These are phyloP conservation scores for Podospora tetraspora DNA, from an alignment of 495 filamentous ascomycete genomes.

Conservation along the genomic window DNA sequence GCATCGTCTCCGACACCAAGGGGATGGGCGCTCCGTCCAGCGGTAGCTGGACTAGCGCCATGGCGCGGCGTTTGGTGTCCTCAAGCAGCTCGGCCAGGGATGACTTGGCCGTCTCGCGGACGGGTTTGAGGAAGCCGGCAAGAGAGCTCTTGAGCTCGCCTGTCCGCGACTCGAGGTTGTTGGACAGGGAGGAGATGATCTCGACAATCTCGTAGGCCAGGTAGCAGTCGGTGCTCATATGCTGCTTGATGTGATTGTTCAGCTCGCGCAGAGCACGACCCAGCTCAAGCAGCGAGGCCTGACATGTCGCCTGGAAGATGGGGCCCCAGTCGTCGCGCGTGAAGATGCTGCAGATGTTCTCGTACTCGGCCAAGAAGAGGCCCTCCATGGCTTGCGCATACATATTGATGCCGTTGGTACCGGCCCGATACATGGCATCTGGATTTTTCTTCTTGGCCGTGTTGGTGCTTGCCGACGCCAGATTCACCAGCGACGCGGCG, in stretches of 20 bases:
- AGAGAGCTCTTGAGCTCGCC: conserved; percentile 81
- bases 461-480: conserved; percentile 81
- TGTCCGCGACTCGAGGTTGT: conserved; percentile 71
- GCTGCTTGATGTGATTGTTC: conserved; percentile 79
- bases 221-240: conserved; percentile 90
- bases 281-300: conserved; percentile 70
- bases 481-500: conserved; percentile 67
- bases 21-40: conserved; percentile 73
- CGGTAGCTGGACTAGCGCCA: conserved; percentile 59
- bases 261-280: conserved; percentile 81
- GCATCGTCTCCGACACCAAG: conserved; percentile 79
- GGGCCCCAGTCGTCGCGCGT: conserved; percentile 74
- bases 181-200: conserved; percentile 75
- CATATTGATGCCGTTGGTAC: conserved; percentile 87
- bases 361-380: conserved; percentile 80
- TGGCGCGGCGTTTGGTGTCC: conserved; percentile 69
- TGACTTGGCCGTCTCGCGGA: conserved; percentile 84
- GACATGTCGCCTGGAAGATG: conserved; percentile 71
- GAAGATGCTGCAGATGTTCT: conserved; percentile 80
- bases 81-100: conserved; percentile 82
- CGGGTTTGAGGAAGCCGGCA: conserved; percentile 77
- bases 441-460: conserved; percentile 75
- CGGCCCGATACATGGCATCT: conserved; percentile 78
- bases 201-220: conserved; percentile 95
- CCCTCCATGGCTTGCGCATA: conserved; percentile 85